These are phyloP conservation scores for Dichomitus squalens DNA, from an alignment of 1,284 basidiomycete species.

Conservation along the genomic window DNA sequence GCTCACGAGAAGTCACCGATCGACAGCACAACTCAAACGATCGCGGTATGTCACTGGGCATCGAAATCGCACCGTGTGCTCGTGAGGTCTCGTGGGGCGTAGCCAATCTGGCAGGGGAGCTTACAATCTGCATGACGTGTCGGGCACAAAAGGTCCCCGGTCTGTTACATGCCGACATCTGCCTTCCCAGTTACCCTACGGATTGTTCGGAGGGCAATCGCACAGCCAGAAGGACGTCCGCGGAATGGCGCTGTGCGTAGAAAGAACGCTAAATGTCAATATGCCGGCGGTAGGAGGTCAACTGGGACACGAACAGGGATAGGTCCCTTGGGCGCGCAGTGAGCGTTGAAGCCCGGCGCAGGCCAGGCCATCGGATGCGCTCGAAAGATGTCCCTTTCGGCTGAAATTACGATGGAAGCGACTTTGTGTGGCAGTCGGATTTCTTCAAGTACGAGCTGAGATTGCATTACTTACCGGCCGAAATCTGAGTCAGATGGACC, in stretches of 20 bases:
- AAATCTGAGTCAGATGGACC: constrained; percentile 3
- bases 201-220: not conserved
- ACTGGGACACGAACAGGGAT: not conserved
- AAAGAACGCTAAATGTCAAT: not conserved
- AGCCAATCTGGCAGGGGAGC: not conserved
- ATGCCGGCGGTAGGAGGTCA: not conserved
- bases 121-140: not conserved
- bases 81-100: not conserved
- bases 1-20: not conserved
- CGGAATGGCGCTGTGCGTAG: not conserved
- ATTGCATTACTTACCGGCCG: constrained; percentile 1
- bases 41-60: not conserved
- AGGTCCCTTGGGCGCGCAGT: not conserved
- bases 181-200: constrained; percentile 4
- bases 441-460: not conserved
- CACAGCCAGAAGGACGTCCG: not conserved
- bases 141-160: constrained; percentile 1
- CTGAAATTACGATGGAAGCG: not conserved
- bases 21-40: constrained; percentile 1
- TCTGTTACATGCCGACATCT: not conserved
- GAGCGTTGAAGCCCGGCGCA: constrained; percentile 2
- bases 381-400: not conserved
- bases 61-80: not conserved
- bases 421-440: not conserved
- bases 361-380: not conserved